Percentiles rank a stretch among this genome's conserved stretches.
These are phyloP conservation scores for Lathyrus oleraceus DNA, from an alignment of 306 rosid species.

Conservation along the genomic window DNA sequence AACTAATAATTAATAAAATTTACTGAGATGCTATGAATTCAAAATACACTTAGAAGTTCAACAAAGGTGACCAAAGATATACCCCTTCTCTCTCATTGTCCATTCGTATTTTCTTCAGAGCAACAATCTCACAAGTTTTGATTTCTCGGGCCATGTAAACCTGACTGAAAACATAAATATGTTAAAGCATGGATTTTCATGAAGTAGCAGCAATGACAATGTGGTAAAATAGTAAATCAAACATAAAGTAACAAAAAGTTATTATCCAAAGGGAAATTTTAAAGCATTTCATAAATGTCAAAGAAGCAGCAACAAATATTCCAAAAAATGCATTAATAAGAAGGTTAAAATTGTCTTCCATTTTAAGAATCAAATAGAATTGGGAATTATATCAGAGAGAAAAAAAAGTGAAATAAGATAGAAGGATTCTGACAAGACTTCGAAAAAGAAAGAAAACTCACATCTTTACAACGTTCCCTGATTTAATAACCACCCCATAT, in stretches of 20 bases:
- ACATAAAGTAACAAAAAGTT: too few species aligned
- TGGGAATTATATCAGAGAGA: too few species aligned
- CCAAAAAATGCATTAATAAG: too few species aligned
- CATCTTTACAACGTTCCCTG: too few species aligned
- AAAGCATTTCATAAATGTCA: background rate
- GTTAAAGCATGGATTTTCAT: background rate
- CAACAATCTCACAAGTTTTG: constrained; percentile 72
- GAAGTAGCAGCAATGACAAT: background rate
- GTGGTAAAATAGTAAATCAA: background rate
- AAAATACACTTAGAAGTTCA: background rate
- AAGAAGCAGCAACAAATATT: too few species aligned
- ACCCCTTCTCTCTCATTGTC: constrained; percentile 80
- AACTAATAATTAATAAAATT: background rate
- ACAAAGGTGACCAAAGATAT: constrained; percentile 15
- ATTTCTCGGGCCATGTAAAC: constrained; percentile 74
- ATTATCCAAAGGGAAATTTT: too few species aligned
- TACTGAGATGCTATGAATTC: constrained; percentile 1
- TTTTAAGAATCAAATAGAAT: too few species aligned
- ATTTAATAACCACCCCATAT: too few species aligned
- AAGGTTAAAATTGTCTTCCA: background rate
- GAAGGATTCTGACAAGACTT: too few species aligned
- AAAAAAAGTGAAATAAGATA: too few species aligned
- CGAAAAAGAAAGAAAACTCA: too few species aligned
- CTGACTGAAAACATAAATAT: constrained; percentile 51
- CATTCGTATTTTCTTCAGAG: constrained; percentile 72